Evolutionary conservation across 257 asterid genomes (phyloP).

Genomic region (Fraxinus americana): DNA sequence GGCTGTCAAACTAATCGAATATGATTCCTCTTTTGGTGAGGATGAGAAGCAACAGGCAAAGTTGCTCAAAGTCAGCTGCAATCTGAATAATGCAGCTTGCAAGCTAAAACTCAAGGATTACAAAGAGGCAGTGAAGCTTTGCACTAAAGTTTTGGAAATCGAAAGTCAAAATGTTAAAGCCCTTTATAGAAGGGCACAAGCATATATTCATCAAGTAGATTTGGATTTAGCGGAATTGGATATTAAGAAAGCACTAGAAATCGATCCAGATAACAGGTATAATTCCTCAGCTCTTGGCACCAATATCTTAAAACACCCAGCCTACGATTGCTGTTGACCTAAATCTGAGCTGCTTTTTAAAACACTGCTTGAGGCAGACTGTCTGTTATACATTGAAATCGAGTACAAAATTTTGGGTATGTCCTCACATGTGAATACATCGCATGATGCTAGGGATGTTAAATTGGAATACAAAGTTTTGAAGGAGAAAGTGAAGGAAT

Average conservation of each 20-base stretch:
- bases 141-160: conserved; percentile 50
- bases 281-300: neutral
- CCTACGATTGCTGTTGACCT: neutral
- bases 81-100: conserved; percentile 69
- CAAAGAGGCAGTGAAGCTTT: conserved; percentile 53
- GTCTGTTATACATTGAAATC: neutral
- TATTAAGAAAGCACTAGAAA: conserved; percentile 65
- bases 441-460: conserved; percentile 49
- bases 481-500: conserved; percentile 58
- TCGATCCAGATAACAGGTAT: conserved; percentile 63
- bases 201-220: conserved; percentile 53
- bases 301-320: neutral
- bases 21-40: conserved; percentile 47
- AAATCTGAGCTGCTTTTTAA: neutral
- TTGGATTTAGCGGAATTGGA: conserved; percentile 61
- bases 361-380: neutral
- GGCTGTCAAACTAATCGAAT: conserved; percentile 48
- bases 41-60: conserved; percentile 57
- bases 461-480: conserved; percentile 52
- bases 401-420: neutral
- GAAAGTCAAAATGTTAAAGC: conserved; percentile 59
- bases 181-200: conserved; percentile 67
- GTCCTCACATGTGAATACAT: neutral
- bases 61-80: conserved; percentile 44
- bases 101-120: conserved; percentile 59